These are phyloP conservation scores for Logfia minima DNA, from an alignment of 129 eudicot species.

Conservation along the genomic window DNA sequence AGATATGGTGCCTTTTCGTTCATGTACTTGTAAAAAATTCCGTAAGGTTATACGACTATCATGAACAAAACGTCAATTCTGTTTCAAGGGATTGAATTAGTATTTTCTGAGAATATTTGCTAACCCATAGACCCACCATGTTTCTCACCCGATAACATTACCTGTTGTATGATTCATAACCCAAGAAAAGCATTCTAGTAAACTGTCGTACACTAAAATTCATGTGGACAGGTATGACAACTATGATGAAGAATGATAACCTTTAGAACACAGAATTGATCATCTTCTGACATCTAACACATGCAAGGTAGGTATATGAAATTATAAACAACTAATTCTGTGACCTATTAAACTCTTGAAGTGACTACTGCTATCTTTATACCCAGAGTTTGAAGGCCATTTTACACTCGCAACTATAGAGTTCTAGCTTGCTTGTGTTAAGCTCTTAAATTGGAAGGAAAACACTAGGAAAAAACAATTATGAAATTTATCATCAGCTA, in stretches of 20 bases:
- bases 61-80: slow-evolving; percentile 1
- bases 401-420: not conserved
- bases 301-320: slow-evolving; percentile 2
- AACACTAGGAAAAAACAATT: not conserved
- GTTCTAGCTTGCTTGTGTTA: not conserved
- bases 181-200: not conserved
- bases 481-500: not conserved
- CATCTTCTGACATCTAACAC: not conserved
- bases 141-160: not conserved
- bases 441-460: not conserved
- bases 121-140: not conserved
- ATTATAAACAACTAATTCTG: not conserved
- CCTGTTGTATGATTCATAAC: slow-evolving; percentile 3
- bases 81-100: not conserved
- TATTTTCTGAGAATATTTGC: not conserved
- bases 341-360: not conserved
- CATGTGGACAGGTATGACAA: not conserved
- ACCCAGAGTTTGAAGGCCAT: not conserved
- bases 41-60: not conserved
- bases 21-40: not conserved
- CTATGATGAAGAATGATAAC: not conserved
- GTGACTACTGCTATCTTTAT: slow-evolving; percentile 9
- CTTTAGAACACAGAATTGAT: not conserved
- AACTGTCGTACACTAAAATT: not conserved
- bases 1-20: not conserved